Percentiles rank a stretch among this genome's conserved stretches.
Evolutionary conservation across 345 rosid genomes (phyloP).

Genomic region (Syzygium jambos): DNA sequence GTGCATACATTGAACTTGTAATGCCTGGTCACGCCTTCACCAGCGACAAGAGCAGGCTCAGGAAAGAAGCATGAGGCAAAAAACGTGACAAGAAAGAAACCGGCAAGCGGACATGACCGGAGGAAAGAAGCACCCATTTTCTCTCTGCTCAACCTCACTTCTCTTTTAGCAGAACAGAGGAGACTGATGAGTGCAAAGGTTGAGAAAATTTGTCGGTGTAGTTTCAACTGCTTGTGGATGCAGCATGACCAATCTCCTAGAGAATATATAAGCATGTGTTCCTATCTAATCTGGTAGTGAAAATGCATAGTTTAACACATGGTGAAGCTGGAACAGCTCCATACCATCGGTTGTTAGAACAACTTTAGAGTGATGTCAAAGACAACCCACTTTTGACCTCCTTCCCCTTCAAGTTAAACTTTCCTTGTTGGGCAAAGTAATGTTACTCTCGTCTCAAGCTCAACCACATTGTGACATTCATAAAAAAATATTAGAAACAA

Average conservation of each 20-base stretch:
- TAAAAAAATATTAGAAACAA: not conserved
- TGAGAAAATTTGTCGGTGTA: not conserved
- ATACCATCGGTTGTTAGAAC: conserved; percentile 49
- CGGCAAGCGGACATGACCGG: not conserved
- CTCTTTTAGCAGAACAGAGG: not conserved
- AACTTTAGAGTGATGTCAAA: conserved; percentile 68
- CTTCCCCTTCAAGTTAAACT: conserved; percentile 28
- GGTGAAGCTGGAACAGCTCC: not conserved
- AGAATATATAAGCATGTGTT: conserved; percentile 1
- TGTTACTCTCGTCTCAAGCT: not conserved
- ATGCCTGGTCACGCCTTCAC: conserved; percentile 53
- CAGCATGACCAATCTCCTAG: not conserved
- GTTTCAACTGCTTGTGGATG: not conserved
- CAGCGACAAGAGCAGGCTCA: conserved; percentile 18
- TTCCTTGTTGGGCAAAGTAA: not conserved
- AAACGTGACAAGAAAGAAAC: conserved; percentile 7
- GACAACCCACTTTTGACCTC: conserved; percentile 36
- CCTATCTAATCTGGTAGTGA: not conserved
- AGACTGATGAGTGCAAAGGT: not conserved
- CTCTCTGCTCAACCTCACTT: not conserved
- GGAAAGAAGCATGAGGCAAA: conserved; percentile 12
- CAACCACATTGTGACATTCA: not conserved
- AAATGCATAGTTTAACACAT: conserved; percentile 6
- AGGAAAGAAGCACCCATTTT: not conserved
- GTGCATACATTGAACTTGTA: conserved; percentile 55